phyloP scores from a whole-genome alignment of 768 basidiomycete genomes.

The Baorangia bicolor region DNA sequence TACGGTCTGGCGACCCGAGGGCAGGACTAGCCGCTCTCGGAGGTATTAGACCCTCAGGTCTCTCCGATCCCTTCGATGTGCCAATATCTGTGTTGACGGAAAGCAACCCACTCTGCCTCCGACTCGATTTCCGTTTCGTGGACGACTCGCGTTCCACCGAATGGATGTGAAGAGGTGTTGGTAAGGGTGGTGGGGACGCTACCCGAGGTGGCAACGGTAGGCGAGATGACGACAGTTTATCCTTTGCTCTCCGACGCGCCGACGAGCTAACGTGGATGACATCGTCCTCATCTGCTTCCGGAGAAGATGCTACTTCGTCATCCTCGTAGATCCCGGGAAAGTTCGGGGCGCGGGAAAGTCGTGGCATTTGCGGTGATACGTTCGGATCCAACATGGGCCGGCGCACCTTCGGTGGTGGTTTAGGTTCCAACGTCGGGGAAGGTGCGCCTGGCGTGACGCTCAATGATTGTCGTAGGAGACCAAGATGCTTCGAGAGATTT shows the following conservation, averaged over 20 bases:
- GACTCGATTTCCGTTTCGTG: conserved; percentile 24
- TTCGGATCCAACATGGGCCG: conserved; percentile 44
- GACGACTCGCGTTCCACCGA: conserved; percentile 37
- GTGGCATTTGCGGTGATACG: conserved; percentile 48
- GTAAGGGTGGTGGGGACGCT: conserved; percentile 39
- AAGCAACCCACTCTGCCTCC: conserved; percentile 55
- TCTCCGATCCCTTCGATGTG: conserved; percentile 26
- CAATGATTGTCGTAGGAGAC: conserved; percentile 61
- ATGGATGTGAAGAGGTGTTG: conserved; percentile 33
- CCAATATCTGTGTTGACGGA: conserved; percentile 37
- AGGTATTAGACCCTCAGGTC: conserved; percentile 36
- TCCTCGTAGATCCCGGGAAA: conserved; percentile 69
- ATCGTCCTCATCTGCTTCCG: conserved; percentile 43
- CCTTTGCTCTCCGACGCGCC: conserved; percentile 44
- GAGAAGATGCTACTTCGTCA: conserved; percentile 50
- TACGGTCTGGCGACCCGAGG: conserved; percentile 59
- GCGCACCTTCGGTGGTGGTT: conserved; percentile 50
- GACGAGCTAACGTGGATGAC: conserved; percentile 38
- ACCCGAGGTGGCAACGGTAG: conserved; percentile 47
- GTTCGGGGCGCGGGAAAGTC: conserved; percentile 64
- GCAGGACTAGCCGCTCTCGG: conserved; percentile 67
- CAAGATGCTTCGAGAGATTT: conserved; percentile 63
- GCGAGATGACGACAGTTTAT: conserved; percentile 48
- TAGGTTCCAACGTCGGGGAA: conserved; percentile 38
- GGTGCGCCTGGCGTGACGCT: conserved; percentile 38